Conservation (phyloP, 257 asterid genomes). For the Solanum dulcamara region DNA sequence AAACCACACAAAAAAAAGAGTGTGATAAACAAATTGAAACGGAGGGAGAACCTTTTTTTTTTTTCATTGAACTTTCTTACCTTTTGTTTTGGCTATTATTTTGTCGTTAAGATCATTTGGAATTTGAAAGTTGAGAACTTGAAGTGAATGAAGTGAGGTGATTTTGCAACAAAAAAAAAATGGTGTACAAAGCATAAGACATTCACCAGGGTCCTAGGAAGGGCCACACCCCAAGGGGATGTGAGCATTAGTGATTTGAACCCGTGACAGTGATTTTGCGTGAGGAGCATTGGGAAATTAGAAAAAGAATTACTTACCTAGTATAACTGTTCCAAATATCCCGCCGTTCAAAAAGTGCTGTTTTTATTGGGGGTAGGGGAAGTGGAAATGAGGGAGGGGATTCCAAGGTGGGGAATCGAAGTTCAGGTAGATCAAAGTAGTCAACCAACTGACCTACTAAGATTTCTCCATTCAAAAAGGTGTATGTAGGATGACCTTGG, state of each 20-base stretch:
- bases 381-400: not conserved
- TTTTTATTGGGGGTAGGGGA: not conserved
- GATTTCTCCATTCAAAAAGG: not conserved
- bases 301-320: not conserved
- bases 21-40: too few species aligned
- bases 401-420: too few species aligned
- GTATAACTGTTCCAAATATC: not conserved
- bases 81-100: not conserved
- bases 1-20: too few species aligned
- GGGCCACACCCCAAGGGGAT: too few species aligned
- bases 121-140: not conserved
- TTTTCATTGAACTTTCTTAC: not conserved
- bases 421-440: too few species aligned
- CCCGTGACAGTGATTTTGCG: too few species aligned
- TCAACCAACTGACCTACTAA: not conserved
- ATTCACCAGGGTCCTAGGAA: too few species aligned
- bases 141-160: not conserved
- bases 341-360: not conserved
- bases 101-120: not conserved
- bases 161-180: not conserved
- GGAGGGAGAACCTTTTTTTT: too few species aligned
- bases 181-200: rapidly evolving
- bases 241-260: too few species aligned
- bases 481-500: not conserved
- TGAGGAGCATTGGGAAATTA: not conserved